Conservation (phyloP, 163 green algal species). For the Scenedesmus sp. region DNA sequence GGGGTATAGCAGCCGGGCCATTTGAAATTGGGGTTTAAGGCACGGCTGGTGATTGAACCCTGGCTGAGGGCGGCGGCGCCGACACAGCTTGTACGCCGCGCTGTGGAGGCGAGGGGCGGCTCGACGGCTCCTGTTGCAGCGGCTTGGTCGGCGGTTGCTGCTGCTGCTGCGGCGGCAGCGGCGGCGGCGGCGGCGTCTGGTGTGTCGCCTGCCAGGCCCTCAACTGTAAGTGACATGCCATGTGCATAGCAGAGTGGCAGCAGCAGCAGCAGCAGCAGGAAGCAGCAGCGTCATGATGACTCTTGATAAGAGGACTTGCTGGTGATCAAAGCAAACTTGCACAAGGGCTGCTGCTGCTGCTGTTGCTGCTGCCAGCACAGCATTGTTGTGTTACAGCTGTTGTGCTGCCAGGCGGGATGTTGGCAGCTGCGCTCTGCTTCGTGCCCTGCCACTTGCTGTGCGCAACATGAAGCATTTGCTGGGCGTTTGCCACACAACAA, state of each 20-base stretch:
- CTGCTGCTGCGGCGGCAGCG: not conserved
- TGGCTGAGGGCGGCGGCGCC: not conserved
- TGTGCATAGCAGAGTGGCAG: not conserved
- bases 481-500: too few species aligned
- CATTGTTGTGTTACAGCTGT: too few species aligned
- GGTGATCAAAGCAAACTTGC: not conserved
- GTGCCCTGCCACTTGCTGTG: too few species aligned
- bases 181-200: too few species aligned
- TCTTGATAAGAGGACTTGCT: not conserved
- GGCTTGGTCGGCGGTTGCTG: not conserved
- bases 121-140: not conserved
- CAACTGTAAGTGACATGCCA: not conserved
- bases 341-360: not conserved
- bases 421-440: too few species aligned
- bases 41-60: not conserved
- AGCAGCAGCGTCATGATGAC: not conserved
- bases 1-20: not conserved
- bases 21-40: not conserved
- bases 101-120: not conserved
- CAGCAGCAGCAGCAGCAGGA: not conserved
- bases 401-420: too few species aligned
- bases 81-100: not conserved
- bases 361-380: not conserved
- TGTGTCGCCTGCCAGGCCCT: not conserved
- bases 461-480: too few species aligned